Conservation (phyloP, 2,329 filamentous ascomycete genomes). For the Colletotrichum spinosum region DNA sequence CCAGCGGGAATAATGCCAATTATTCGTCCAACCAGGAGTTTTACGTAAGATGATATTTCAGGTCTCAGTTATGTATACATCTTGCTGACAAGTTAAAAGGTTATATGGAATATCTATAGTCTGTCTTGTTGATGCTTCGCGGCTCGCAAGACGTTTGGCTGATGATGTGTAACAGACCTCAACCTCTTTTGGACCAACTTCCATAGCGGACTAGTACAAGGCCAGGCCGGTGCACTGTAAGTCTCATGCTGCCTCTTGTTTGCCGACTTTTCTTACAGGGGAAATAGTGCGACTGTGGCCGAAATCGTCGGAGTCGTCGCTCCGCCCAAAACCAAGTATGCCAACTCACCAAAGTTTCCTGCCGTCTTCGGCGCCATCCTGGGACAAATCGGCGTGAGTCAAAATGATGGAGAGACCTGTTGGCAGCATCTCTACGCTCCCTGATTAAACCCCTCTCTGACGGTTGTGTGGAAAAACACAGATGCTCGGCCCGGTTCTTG, state of each 20-base stretch:
- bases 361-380: constrained; percentile 1
- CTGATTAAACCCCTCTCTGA: not conserved
- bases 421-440: too few relatives aligned
- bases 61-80: too few relatives aligned
- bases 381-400: constrained; percentile 12
- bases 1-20: constrained; percentile 6
- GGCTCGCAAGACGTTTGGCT: too few relatives aligned
- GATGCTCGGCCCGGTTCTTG: not conserved
- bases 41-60: not conserved
- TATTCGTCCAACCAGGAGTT: constrained; percentile 19
- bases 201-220: constrained; percentile 9
- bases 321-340: not conserved
- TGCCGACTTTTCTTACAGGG: not conserved
- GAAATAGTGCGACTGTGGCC: constrained; percentile 11
- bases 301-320: constrained; percentile 19
- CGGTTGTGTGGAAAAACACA: not conserved
- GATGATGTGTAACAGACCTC: not conserved
- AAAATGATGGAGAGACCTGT: not conserved
- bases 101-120: constrained; percentile 30
- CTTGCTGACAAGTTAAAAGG: constrained; percentile 1
- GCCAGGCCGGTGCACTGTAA: constrained; percentile 19
- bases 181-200: constrained; percentile 27
- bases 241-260: not conserved
- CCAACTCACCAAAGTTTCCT: not conserved
- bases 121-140: not conserved